Evolutionary conservation across 2,329 filamentous ascomycete genomes (phyloP).

Genomic region (Trichophyton simii): DNA sequence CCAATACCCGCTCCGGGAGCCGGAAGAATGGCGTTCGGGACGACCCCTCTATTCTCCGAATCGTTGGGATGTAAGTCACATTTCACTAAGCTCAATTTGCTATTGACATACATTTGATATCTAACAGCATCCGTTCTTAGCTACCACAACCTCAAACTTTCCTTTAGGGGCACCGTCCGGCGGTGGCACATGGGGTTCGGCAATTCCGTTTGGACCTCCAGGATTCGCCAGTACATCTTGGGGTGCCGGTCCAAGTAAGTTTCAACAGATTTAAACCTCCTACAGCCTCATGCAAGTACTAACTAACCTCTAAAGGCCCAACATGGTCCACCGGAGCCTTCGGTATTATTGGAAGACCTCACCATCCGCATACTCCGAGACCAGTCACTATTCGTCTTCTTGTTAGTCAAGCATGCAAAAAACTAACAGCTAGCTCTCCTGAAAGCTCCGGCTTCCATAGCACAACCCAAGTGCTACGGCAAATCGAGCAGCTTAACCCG

Average conservation of each 20-base stretch:
- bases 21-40: conserved; percentile 31
- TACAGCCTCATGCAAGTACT: conserved; percentile 11
- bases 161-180: conserved; percentile 20
- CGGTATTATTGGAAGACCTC: conserved; percentile 33
- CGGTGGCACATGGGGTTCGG: conserved; percentile 25
- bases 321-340: conserved; percentile 40
- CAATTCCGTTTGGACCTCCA: conserved; percentile 28
- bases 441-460: conserved; percentile 49
- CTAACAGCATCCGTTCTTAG: conserved; percentile 15
- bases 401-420: conserved; percentile 66
- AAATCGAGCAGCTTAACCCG: conserved; percentile 50
- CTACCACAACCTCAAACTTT: conserved; percentile 25
- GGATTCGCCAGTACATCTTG: conserved; percentile 29
- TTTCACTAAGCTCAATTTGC: neutral
- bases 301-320: conserved; percentile 22
- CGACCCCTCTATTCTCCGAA: conserved; percentile 32
- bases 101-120: conserved; percentile 12
- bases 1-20: conserved; percentile 31
- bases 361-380: conserved; percentile 47
- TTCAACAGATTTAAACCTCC: neutral
- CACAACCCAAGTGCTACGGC: conserved; percentile 47
- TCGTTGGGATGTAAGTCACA: conserved; percentile 28
- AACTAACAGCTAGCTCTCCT: conserved; percentile 34
- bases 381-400: conserved; percentile 58
- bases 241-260: conserved; percentile 28